Evolutionary conservation across 106 monocot species (phyloP), one percentile per base, ranked within the genome.

Genomic region (Dioscorea alata): DNA sequence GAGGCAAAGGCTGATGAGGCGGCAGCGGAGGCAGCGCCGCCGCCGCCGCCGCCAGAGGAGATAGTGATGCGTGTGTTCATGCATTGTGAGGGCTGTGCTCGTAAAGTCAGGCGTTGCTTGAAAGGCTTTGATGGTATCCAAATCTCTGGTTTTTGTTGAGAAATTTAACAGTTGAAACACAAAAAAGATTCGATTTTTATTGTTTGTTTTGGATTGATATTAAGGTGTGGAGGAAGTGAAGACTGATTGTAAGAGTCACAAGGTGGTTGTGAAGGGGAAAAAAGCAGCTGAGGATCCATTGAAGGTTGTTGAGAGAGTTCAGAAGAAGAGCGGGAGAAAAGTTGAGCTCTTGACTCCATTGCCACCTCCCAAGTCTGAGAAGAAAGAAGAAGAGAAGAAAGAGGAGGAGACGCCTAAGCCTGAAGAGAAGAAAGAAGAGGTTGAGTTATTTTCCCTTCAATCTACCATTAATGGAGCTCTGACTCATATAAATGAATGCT

Each of bases 211-310:
- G 19, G 13, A 28, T 42, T 31, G 28, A 49, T 42, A 12, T 13
- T 48, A 74, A 91, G 95, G 91, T 9, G 95, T 95, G 80, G 95
- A 88, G 73, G 80, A 78, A 0, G 91, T 91, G 78, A 79, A 12
- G 50, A 79, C 88, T 12, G 94, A 94, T 50, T 88, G 81, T 22
- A 74, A 70, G 72, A 69, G 70, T 12, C 85, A 88, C 66, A 88
- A 66, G 78, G 94, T 94, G 71, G 74, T 86, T 32, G 92, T 87
- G 73, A 92, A 97, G 70, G 97, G 92, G 66, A 82, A 69, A 73
- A 82, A 78, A 70, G 91, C 85, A 48, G 94, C 87, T 14, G 85
- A 76, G 65, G 86, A 91, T 58, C 95, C 95, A 0, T 63, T 79
- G 76, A 91, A 81, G 70, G 84, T 89, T 50, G 92, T 83, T 33